phyloP scores from a whole-genome alignment of 2,329 filamentous ascomycete genomes.

The Coleophoma cylindrospora region DNA sequence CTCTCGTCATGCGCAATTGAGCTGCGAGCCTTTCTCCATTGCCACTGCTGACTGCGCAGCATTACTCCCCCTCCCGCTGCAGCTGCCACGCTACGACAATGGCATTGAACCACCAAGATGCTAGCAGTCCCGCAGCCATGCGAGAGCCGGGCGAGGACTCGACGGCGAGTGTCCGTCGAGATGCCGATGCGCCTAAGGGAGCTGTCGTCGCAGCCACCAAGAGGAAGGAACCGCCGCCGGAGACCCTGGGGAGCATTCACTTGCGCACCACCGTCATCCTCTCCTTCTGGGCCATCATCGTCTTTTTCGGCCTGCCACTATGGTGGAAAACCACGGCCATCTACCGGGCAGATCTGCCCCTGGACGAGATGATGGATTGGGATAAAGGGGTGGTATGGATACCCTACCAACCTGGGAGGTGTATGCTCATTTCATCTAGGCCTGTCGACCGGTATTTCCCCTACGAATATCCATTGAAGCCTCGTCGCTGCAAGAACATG shows the following conservation, averaged over 20 bases:
- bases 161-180: no score
- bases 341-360: slow-evolving; percentile 76
- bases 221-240: slow-evolving; percentile 57
- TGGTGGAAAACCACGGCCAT: slow-evolving; percentile 97
- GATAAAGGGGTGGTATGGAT: slow-evolving; percentile 74
- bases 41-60: no score
- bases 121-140: no score
- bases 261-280: slow-evolving; percentile 71
- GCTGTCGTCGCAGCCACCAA: no score
- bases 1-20: no score
- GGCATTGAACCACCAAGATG: no score
- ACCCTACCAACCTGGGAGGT: neutral
- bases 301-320: slow-evolving; percentile 81
- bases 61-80: no score
- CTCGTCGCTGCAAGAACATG: slow-evolving; percentile 56
- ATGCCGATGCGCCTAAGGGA: no score
- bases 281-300: slow-evolving; percentile 86
- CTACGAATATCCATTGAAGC: slow-evolving; percentile 76
- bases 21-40: no score
- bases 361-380: slow-evolving; percentile 87
- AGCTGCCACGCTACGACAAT: no score
- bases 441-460: slow-evolving; percentile 84
- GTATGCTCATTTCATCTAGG: slow-evolving; percentile 42
- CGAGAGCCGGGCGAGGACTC: no score
- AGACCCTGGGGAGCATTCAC: slow-evolving; percentile 64